Base-by-base conservation (phyloP, 768 basidiomycete genomes). In the Leccinum aurantiacum region DNA sequence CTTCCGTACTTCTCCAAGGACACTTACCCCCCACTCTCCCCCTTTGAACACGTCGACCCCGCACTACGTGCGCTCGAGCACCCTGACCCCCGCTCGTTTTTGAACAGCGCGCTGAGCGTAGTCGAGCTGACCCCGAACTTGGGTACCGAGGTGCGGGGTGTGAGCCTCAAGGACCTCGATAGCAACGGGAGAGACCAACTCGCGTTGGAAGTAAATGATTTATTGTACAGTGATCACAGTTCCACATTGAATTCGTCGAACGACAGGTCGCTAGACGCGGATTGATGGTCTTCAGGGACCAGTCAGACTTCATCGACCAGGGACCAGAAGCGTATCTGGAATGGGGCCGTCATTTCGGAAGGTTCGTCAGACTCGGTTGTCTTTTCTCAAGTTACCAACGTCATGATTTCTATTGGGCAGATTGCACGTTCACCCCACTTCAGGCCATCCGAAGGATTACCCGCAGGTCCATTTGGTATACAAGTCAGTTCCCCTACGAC, bases 381-480 rank as follows among this genome's bases (percentile, higher is more conserved):
- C 44, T 10, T 4, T 46, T 44, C 41, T 44, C 10, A 46, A 11
- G n/a, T 46, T 44, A 35, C 33, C 58, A 44, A 17, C n/a, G 5
- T 19, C 10, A 46, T 46, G 19, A 17, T 19, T 6, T 46, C 44
- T 19, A 19, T 52, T 57, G 15, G 53, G 19, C 46, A 86, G 88
- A 38, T 76, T 92, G 19, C 93, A 93, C 71, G 82, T 91, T 63
- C 92, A 95, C 67, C 91, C 92, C 3, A 91, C 90, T 3, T 89
- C 87, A 15, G 91, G 88, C 0, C 90, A 92, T 68, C 92, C 93
- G 27, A 76, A 80, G 61, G 83, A 80, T 24, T 84, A 83, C 68
- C 90, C 90, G 2, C 84, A 93, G 68, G 70, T 94, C 54, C 93
- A 93, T 71, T 80, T 95, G 25, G 92, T 93, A 3, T 93, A 93